Evolutionary conservation across 805 yeast genomes (phyloP), one percentile per base, ranked within the genome.

Genomic region (Saccharomycopsis sp.): DNA sequence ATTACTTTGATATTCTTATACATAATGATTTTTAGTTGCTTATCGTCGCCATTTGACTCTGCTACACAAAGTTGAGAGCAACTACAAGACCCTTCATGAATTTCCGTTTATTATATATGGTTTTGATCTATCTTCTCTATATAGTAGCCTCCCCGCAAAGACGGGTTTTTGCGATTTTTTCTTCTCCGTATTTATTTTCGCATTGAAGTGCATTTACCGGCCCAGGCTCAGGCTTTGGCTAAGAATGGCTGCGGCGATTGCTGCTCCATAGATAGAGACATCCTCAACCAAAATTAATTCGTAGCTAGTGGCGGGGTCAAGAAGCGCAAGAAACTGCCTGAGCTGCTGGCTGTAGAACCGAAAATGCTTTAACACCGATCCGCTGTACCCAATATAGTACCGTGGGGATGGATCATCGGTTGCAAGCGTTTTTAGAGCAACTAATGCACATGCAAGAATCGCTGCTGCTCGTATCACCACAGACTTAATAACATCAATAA

Each of bases 1-100:
- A 76, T 69, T n/a, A 72, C 73, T 23, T 44, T 57, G 59, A 60
- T 56, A 35, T 20, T 52, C 34, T 58, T 19, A 47, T 58, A 58
- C 3, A 7, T 44, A 17, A 3, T 44, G 8, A 44, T 19, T 12
- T 19, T 44, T 44, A 12, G 8, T 12, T n/a, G n/a, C n/a, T n/a
- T n/a, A n/a, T n/a, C n/a, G n/a, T n/a, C n/a, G n/a, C n/a, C n/a
- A n/a, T n/a, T n/a, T n/a, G n/a, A n/a, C n/a, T n/a, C n/a, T n/a
- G n/a, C n/a, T n/a, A n/a, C n/a, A n/a, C n/a, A n/a, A n/a, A n/a
- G n/a, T n/a, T n/a, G n/a, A n/a, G n/a, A n/a, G n/a, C n/a, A n/a
- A n/a, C n/a, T n/a, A n/a, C n/a, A n/a, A n/a, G n/a, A n/a, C n/a
- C n/a, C n/a, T n/a, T n/a, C n/a, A n/a, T n/a, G n/a, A n/a, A n/a